Evolutionary conservation across 345 rosid species (phyloP).

Genomic region (Aegle marmelos): DNA sequence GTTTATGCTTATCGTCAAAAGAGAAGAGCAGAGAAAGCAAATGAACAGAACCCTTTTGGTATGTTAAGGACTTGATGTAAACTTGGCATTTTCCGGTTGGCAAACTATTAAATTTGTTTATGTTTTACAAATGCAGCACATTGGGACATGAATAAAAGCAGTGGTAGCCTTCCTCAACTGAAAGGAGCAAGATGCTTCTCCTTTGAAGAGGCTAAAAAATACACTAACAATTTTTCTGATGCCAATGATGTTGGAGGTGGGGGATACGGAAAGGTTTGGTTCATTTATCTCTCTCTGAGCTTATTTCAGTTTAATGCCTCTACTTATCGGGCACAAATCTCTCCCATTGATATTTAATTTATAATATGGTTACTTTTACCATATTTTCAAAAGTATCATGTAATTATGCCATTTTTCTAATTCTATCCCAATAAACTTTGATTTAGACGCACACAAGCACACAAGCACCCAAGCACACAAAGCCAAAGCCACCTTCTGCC

Average conservation of each 20-base stretch:
- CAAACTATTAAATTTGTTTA: slow-evolving; percentile 7
- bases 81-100: slow-evolving; percentile 5
- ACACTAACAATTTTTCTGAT: slow-evolving; percentile 64
- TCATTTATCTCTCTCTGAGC: slow-evolving; percentile 9
- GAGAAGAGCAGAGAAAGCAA: slow-evolving; percentile 67
- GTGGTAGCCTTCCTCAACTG: slow-evolving; percentile 60
- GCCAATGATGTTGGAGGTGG: slow-evolving; percentile 75
- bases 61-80: neutral
- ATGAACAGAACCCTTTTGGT: slow-evolving; percentile 70
- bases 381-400: no score
- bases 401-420: no score
- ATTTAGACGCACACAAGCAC: neutral
- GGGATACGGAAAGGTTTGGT: slow-evolving; percentile 82
- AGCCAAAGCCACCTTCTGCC: neutral
- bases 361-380: no score
- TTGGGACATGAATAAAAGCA: slow-evolving; percentile 61
- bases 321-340: neutral
- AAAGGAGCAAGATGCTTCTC: slow-evolving; percentile 77
- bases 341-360: neutral
- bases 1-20: slow-evolving; percentile 68
- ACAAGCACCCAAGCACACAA: neutral
- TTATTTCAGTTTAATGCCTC: neutral
- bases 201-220: slow-evolving; percentile 70
- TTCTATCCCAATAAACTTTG: neutral
- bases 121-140: slow-evolving; percentile 41